Conservation (phyloP, 1,139 yeast species). For the Candida sanyaensis region DNA sequence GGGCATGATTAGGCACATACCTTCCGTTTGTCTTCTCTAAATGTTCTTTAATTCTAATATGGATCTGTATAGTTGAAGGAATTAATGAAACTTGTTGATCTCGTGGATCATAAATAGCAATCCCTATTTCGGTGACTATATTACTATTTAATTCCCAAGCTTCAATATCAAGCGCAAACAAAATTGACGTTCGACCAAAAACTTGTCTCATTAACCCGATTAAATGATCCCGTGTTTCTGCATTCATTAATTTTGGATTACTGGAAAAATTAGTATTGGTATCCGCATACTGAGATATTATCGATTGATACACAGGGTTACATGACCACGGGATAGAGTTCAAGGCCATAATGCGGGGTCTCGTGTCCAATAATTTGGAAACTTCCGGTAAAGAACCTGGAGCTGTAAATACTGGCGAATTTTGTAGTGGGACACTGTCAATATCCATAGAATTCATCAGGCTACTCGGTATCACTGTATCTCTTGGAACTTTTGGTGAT, state of each 20-base stretch:
- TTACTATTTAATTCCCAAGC: constrained; percentile 55
- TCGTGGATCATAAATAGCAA: constrained; percentile 65
- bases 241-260: constrained; percentile 10
- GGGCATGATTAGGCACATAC: constrained; percentile 64
- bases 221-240: constrained; percentile 1
- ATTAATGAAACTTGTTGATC: constrained; percentile 36
- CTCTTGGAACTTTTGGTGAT: no score
- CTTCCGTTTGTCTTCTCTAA: constrained; percentile 50
- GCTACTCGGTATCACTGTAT: no score
- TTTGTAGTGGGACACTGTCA: background rate
- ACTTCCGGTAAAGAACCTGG: background rate
- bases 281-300: background rate
- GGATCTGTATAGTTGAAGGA: constrained; percentile 53
- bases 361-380: background rate
- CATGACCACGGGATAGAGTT: background rate
- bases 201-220: constrained; percentile 15
- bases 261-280: background rate
- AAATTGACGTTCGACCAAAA: constrained; percentile 32
- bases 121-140: constrained; percentile 66
- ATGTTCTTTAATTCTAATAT: constrained; percentile 58
- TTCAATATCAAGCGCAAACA: constrained; percentile 65
- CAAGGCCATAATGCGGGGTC: background rate
- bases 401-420: background rate
- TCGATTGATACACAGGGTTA: background rate
- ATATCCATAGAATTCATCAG: no score